Conservation (phyloP, 257 asterid species). For the Primulina tabacum region DNA sequence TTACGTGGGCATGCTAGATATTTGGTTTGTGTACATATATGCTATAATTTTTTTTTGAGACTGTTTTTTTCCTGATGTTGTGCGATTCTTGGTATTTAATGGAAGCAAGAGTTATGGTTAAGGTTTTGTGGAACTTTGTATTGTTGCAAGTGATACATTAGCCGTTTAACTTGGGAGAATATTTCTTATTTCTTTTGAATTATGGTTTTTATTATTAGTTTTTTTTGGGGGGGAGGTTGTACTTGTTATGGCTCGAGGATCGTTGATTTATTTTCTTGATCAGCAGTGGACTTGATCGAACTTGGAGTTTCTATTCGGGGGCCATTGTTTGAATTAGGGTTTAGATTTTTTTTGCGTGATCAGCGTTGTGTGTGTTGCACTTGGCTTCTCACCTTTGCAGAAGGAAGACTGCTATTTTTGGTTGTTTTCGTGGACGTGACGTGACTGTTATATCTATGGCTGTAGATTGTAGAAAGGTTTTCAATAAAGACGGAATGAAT, state of each 20-base stretch:
- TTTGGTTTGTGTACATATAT: no score
- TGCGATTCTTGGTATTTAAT: no score
- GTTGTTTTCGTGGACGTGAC: neutral
- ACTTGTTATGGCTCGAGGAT: neutral
- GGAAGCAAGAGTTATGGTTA: no score
- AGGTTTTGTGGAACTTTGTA: no score
- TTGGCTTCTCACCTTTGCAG: neutral
- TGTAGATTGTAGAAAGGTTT: neutral
- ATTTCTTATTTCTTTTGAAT: no score
- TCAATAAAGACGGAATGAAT: neutral
- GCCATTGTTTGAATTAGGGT: neutral
- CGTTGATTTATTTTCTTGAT: neutral
- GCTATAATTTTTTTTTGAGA: no score
- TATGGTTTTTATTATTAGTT: no score
- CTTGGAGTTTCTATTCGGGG: neutral
- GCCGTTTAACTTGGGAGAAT: no score
- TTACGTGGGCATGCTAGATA: no score
- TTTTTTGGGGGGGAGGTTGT: no score
- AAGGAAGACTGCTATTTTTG: no score
- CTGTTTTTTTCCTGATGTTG: no score
- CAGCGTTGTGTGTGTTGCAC: neutral
- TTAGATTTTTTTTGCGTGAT: neutral
- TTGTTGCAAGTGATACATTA: neutral
- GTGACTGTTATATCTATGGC: neutral
- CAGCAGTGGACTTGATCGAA: neutral